phyloP scores from a whole-genome alignment of 2,329 filamentous ascomycete genomes.

The Lizonia empirigonia region DNA sequence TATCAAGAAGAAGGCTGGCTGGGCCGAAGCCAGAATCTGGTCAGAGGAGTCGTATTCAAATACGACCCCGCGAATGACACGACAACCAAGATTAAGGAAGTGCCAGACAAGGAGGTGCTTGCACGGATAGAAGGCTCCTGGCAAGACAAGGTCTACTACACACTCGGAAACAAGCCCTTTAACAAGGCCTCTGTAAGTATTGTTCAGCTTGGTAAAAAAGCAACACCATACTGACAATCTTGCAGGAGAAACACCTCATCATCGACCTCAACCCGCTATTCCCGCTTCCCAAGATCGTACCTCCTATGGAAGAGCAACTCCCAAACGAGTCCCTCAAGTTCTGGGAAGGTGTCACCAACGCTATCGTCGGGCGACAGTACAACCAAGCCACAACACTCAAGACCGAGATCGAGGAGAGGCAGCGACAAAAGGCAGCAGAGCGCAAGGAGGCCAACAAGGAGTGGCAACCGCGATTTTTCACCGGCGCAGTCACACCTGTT shows the following conservation, averaged over 20 bases:
- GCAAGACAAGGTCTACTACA: conserved; percentile 73
- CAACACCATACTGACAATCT: conserved; percentile 13
- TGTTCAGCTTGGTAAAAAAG: not conserved
- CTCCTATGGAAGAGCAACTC: conserved; percentile 77
- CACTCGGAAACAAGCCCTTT: conserved; percentile 54
- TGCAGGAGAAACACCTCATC: conserved; percentile 67
- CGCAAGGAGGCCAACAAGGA: conserved; percentile 70
- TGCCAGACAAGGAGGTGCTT: conserved; percentile 82
- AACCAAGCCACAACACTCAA: conserved; percentile 84
- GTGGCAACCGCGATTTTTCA: conserved; percentile 92
- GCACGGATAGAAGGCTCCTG: conserved; percentile 83
- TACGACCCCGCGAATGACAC: conserved; percentile 88
- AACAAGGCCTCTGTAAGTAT: conserved; percentile 61
- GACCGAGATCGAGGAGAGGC: conserved; percentile 87
- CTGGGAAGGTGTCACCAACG: conserved; percentile 86
- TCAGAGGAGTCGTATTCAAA: conserved; percentile 87
- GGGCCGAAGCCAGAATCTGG: conserved; percentile 85
- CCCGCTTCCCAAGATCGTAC: conserved; percentile 78
- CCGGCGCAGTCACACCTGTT: conserved; percentile 61
- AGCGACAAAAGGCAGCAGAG: conserved; percentile 82
- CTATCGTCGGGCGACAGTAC: conserved; percentile 83
- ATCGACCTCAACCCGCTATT: conserved; percentile 86
- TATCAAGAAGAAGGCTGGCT: conserved; percentile 97
- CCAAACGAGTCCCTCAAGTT: conserved; percentile 87
- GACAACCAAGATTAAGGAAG: conserved; percentile 79